Evolutionary conservation across 345 rosid species (phyloP).

Genomic region (Gynandropsis gynandra): DNA sequence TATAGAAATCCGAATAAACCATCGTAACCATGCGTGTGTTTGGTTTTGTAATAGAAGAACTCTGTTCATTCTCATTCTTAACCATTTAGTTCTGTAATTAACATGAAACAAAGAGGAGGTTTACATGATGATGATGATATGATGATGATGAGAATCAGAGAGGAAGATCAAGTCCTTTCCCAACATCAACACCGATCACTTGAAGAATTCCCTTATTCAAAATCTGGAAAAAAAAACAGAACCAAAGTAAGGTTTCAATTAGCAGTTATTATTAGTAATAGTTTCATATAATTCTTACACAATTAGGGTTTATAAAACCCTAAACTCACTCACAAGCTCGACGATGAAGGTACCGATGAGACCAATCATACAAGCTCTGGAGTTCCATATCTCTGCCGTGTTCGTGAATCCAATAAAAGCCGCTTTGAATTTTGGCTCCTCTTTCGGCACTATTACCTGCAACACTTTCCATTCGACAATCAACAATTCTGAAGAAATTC

Average conservation of each 20-base stretch:
- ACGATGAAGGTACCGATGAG: slow-evolving; percentile 58
- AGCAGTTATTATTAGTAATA: not conserved
- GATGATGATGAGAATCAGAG: slow-evolving; percentile 41
- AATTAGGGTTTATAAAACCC: not conserved
- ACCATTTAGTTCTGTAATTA: too few relatives aligned
- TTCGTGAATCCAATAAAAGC: slow-evolving; percentile 73
- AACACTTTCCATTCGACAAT: slow-evolving; percentile 1
- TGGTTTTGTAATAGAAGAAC: too few relatives aligned
- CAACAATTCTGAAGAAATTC: not conserved
- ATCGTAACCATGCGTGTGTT: too few relatives aligned
- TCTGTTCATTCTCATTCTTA: too few relatives aligned
- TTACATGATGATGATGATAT: too few relatives aligned
- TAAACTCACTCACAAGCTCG: slow-evolving; percentile 52
- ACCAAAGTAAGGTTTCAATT: not conserved
- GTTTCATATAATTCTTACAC: not conserved
- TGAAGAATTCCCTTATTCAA: slow-evolving; percentile 64
- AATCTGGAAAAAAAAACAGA: slow-evolving; percentile 42
- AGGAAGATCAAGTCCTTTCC: slow-evolving; percentile 82
- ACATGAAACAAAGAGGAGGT: too few relatives aligned
- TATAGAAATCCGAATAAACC: too few relatives aligned
- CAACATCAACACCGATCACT: slow-evolving; percentile 68
- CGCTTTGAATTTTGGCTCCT: slow-evolving; percentile 51
- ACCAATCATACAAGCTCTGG: slow-evolving; percentile 94
- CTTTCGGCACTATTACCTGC: slow-evolving; percentile 66
- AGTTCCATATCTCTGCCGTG: slow-evolving; percentile 82